These are phyloP conservation scores for Glycine latifolia DNA, from an alignment of 306 rosid species.

Conservation along the genomic window DNA sequence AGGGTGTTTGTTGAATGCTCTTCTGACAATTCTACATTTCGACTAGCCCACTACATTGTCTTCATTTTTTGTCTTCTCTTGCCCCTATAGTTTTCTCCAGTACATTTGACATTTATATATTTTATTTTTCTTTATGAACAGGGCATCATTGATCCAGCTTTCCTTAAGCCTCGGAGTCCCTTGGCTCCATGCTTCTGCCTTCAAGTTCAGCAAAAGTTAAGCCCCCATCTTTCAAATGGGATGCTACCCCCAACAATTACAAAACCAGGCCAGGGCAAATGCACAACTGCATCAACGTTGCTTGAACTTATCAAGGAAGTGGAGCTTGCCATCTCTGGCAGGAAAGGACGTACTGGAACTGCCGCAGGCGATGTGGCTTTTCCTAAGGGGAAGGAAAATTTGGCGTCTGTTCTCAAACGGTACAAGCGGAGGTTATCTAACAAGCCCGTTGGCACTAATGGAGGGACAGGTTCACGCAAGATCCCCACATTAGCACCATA, in stretches of 20 bases:
- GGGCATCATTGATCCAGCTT: conserved; percentile 86
- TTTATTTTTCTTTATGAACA: conserved; percentile 43
- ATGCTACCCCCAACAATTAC: conserved; percentile 66
- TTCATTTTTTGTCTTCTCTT: background rate
- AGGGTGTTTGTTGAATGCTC: no score
- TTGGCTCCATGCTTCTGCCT: conserved; percentile 91
- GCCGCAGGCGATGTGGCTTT: conserved; percentile 97
- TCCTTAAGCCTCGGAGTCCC: conserved; percentile 76
- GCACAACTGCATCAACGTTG: conserved; percentile 69
- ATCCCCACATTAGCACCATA: conserved; percentile 52
- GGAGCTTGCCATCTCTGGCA: conserved; percentile 74
- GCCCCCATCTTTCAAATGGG: conserved; percentile 73
- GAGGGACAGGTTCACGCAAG: conserved; percentile 62
- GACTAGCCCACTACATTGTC: background rate
- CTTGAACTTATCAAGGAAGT: conserved; percentile 86
- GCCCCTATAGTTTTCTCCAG: background rate
- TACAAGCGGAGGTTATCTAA: conserved; percentile 81
- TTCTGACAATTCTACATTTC: no score
- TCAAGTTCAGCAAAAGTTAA: conserved; percentile 72
- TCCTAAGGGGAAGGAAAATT: conserved; percentile 84
- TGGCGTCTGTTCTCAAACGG: conserved; percentile 93
- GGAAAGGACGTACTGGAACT: conserved; percentile 92
- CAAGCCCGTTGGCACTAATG: conserved; percentile 57
- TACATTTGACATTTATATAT: conserved; percentile 49
- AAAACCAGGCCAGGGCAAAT: conserved; percentile 82